Base-by-base conservation (phyloP, 805 yeast species). In the Ogataea zsoltii region DNA sequence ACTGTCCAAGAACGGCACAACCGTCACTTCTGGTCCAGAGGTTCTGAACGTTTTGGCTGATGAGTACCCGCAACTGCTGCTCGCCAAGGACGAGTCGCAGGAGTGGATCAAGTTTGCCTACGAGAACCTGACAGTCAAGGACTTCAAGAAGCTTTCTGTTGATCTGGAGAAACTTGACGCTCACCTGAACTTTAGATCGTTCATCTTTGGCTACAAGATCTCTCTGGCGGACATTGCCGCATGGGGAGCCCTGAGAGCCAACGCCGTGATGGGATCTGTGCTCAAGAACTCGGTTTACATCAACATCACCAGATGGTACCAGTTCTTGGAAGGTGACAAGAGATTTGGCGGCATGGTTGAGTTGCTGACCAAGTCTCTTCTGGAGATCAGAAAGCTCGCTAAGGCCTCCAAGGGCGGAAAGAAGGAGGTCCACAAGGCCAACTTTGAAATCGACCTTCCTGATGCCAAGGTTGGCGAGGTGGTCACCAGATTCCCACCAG, bases 401-500 rank as follows among this genome's bases (percentile, higher is more conserved):
- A 53, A 55, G 43, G 77, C 76, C 38, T 75, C 86, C 50, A 53
- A 55, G 41, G 77, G 76, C 45, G 87, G 83, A 58, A 84, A 85
- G 72, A 90, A 89, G 71, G 94, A 88, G 69, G 74, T 83, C 42
- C 95, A 89, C 76, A 88, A 89, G 73, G 98, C 99, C 51, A 91
- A 86, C 68, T 94, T 86, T 57, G 97, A 91, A 66, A 94, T 94
- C 61, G 94, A 88, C 61, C 80, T 94, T 55, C 87, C 86, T 48
- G 95, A 83, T 65, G 99, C 99, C 48, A 82, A 79, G 61, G 82
- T 85, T 46, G 99, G 99, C 54, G 75, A 91, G 70, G 99, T 94
- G 46, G 98, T 95, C 44, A 95, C 99, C 44, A 86, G 99, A 73
- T 94, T 94, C 82, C 99, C 96, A 42, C 99, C 99, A 54, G 99